These are phyloP conservation scores for Musa balbisiana DNA, from an alignment of 202 grass and related monocot genomes.

Conservation along the genomic window DNA sequence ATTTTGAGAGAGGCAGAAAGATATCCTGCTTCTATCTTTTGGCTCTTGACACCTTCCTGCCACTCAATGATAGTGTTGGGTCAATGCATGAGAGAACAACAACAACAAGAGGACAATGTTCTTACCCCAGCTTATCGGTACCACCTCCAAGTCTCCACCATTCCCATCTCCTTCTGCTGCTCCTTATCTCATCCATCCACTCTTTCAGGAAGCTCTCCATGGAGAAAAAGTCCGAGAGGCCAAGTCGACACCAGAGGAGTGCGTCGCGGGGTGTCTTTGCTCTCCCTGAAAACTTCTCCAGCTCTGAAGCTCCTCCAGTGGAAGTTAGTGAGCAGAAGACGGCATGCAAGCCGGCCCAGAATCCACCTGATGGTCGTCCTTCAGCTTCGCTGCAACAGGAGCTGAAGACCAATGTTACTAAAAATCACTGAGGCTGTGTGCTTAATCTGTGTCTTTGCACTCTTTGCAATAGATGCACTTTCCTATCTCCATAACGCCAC, in stretches of 20 bases:
- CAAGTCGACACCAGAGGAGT: constrained; percentile 48
- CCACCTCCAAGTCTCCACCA: neutral
- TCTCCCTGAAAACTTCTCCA: constrained; percentile 52
- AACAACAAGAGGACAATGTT: neutral
- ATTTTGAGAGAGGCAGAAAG: too few species aligned
- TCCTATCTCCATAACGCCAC: neutral
- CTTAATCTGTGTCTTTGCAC: neutral
- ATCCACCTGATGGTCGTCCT: constrained; percentile 23
- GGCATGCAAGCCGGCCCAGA: constrained; percentile 18
- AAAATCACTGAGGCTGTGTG: neutral
- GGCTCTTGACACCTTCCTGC: neutral
- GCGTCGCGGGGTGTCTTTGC: constrained; percentile 65
- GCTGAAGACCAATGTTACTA: neutral
- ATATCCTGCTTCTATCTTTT: neutral
- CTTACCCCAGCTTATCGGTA: neutral
- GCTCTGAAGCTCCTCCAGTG: constrained; percentile 24
- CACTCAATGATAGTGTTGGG: neutral
- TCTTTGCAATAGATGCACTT: neutral
- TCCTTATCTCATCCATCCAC: neutral
- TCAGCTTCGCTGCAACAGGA: neutral
- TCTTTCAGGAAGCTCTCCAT: too few species aligned
- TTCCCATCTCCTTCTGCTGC: neutral
- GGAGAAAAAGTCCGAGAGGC: constrained; percentile 37
- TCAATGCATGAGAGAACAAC: neutral
- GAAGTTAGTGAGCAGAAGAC: constrained; percentile 12